Evolutionary conservation across 1,284 basidiomycete species (phyloP).

Genomic region (Marasmius fiardii): DNA sequence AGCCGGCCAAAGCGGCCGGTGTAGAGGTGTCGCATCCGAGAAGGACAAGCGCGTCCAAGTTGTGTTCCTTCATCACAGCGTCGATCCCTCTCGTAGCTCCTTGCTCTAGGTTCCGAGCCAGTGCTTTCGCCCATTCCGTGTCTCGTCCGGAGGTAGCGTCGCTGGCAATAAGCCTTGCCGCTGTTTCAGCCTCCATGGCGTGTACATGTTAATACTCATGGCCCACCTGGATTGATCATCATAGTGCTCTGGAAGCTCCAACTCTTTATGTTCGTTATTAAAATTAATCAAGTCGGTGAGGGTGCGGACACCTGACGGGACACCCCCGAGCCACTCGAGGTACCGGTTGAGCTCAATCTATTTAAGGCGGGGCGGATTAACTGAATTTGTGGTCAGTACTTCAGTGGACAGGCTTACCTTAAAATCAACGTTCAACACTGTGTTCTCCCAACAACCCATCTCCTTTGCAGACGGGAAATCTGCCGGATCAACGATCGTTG

Average conservation of each 20-base stretch:
- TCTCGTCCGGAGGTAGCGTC: slow-evolving; percentile 46
- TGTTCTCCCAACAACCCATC: slow-evolving; percentile 45
- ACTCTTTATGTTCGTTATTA: slow-evolving; percentile 41
- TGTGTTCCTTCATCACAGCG: slow-evolving; percentile 43
- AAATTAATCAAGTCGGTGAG: slow-evolving; percentile 57
- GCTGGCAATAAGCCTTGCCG: slow-evolving; percentile 39
- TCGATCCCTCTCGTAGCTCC: slow-evolving; percentile 60
- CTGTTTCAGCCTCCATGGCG: background rate
- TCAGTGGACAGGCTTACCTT: too few relatives aligned
- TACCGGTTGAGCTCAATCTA: slow-evolving; percentile 53
- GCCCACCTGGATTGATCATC: slow-evolving; percentile 41
- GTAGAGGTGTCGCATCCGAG: slow-evolving; percentile 48
- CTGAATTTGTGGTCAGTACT: too few relatives aligned
- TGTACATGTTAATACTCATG: slow-evolving; percentile 5
- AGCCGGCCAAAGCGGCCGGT: slow-evolving; percentile 50
- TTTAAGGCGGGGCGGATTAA: too few relatives aligned
- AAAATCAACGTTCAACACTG: slow-evolving; percentile 54
- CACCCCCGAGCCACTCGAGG: slow-evolving; percentile 36
- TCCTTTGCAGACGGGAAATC: slow-evolving; percentile 57
- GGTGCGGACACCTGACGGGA: slow-evolving; percentile 51
- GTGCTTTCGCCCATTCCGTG: slow-evolving; percentile 42
- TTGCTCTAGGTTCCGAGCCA: slow-evolving; percentile 48
- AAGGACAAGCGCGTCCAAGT: slow-evolving; percentile 57
- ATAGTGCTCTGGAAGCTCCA: slow-evolving; percentile 48
- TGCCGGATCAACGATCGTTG: slow-evolving; percentile 60